phyloP scores from a whole-genome alignment of 148 eudicot species.

The Amaranthus hypochondriacus region DNA sequence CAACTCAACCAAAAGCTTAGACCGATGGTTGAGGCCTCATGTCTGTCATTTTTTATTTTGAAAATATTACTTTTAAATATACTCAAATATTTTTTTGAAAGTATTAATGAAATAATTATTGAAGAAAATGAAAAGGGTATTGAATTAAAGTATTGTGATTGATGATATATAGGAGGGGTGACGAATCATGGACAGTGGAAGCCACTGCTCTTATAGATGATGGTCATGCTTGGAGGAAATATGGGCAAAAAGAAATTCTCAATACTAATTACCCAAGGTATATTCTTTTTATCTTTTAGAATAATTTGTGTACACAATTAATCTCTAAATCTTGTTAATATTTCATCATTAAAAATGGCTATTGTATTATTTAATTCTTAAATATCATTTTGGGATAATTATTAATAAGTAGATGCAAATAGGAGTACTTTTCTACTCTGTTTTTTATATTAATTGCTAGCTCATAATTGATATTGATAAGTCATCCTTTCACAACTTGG shows the following conservation, averaged over 20 bases:
- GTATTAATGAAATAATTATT: not conserved
- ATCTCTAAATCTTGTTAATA: not conserved
- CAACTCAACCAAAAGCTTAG: no score
- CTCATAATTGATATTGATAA: no score
- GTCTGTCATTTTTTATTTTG: not conserved
- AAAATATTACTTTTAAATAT: not conserved
- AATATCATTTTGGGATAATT: not conserved
- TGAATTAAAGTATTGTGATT: not conserved
- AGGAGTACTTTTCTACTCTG: not conserved
- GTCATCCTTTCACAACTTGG: no score
- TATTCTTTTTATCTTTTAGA: not conserved
- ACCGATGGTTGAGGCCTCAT: no score
- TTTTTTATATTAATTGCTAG: not conserved
- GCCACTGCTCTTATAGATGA: slow-evolving; percentile 21
- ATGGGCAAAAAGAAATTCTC: slow-evolving; percentile 36
- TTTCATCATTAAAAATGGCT: no score
- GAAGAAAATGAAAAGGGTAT: not conserved
- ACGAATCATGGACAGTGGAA: slow-evolving; percentile 13
- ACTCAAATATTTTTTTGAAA: not conserved
- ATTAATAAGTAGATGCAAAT: not conserved
- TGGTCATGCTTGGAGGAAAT: slow-evolving; percentile 46
- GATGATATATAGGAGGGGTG: slow-evolving; percentile 18
- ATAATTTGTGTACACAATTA: not conserved
- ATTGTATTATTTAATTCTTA: not conserved
- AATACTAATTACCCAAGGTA: slow-evolving; percentile 25